A percentile compares a stretch with the other conserved stretches of the same genome.
These are phyloP conservation scores for Blastocystis sp. DNA, from an alignment of 352 stramenopile species.

Conservation along the genomic window DNA sequence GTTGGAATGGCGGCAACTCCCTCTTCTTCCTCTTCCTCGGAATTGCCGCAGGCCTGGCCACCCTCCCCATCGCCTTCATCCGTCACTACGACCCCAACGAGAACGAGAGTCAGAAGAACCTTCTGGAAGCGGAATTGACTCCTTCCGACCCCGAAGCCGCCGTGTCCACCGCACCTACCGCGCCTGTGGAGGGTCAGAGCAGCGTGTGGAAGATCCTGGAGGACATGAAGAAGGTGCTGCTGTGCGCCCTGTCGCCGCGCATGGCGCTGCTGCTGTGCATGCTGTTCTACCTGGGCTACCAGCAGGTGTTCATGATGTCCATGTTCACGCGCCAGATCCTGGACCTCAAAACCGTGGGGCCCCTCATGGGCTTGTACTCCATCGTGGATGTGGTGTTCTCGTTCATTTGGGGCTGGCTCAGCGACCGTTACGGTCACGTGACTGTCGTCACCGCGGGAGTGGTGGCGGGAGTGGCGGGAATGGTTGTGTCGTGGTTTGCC, in stretches of 20 bases:
- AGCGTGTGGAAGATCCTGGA: neutral
- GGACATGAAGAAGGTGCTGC: slow-evolving; percentile 23
- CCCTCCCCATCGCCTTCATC: slow-evolving; percentile 19
- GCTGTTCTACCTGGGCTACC: slow-evolving; percentile 54
- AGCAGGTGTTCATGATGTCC: slow-evolving; percentile 38
- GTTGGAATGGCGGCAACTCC: slow-evolving; percentile 41
- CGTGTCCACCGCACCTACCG: too few species aligned
- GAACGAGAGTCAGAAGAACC: neutral
- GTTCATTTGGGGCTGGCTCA: slow-evolving; percentile 9
- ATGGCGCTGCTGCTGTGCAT: slow-evolving; percentile 51
- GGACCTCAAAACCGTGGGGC: slow-evolving; percentile 21
- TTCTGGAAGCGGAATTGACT: neutral
- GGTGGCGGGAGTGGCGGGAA: neutral
- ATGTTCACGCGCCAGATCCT: slow-evolving; percentile 53
- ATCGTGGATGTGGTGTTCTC: slow-evolving; percentile 56
- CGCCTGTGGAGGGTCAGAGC: neutral
- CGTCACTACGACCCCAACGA: neutral
- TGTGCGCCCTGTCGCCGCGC: neutral
- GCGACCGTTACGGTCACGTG: slow-evolving; percentile 19
- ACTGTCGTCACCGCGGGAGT: neutral
- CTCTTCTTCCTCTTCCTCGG: slow-evolving; percentile 58
- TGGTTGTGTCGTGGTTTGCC: slow-evolving; percentile 24
- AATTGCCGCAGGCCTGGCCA: neutral
- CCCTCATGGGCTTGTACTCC: slow-evolving; percentile 15
- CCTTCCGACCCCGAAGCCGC: neutral